Evolutionary conservation across 2,329 filamentous ascomycete species (phyloP).

Genomic region (Trichoderma oligosporum): DNA sequence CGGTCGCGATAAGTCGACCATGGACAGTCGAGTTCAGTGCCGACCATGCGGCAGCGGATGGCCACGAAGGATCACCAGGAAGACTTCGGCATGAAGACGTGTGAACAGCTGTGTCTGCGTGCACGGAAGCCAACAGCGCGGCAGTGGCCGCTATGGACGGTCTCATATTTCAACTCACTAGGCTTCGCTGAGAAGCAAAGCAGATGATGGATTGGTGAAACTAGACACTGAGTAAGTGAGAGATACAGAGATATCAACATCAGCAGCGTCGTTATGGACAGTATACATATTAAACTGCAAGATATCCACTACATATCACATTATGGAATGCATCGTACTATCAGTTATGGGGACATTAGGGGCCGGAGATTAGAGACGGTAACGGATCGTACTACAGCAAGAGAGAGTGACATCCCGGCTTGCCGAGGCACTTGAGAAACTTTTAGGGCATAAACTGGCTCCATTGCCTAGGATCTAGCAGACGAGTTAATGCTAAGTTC

Average conservation of each 20-base stretch:
- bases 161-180: neutral
- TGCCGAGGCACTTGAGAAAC: neutral
- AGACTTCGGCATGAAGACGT: neutral
- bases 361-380: constrained; percentile 7
- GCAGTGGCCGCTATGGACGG: neutral
- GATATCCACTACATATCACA: neutral
- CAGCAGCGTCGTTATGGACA: neutral
- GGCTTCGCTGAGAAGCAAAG: neutral
- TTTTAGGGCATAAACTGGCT: neutral
- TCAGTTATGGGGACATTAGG: neutral
- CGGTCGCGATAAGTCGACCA: constrained; percentile 48
- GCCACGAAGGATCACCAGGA: neutral
- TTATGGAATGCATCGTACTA: neutral
- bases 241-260: neutral
- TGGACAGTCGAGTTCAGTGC: constrained; percentile 47
- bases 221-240: neutral
- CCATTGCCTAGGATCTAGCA: neutral
- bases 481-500: neutral
- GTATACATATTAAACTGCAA: constrained; percentile 1
- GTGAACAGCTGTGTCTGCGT: neutral
- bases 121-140: neutral
- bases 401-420: neutral
- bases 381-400: neutral
- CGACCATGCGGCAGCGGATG: neutral
- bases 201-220: neutral